phyloP scores from a whole-genome alignment of 805 yeast species.

The Maudiozyma turicensis region DNA sequence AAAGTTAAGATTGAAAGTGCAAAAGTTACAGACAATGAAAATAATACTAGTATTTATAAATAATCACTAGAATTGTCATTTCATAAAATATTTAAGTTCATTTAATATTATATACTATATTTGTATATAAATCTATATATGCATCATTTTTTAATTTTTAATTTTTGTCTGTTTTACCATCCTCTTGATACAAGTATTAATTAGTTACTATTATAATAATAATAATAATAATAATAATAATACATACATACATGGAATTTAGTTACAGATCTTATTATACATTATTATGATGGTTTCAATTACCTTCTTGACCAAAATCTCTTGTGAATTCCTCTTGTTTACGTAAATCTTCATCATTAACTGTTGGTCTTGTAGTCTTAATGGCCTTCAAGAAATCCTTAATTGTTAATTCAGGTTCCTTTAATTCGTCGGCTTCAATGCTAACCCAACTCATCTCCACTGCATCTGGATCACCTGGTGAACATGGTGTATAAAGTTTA shows the following conservation, averaged over 20 bases:
- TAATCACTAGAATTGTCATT: conserved; percentile 1
- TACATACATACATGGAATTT: neutral
- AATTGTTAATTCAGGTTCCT: conserved; percentile 81
- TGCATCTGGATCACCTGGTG: conserved; percentile 91
- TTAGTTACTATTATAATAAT: neutral
- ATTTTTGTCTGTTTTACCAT: neutral
- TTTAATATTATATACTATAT: neutral
- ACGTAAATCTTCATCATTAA: conserved; percentile 70
- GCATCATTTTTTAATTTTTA: neutral
- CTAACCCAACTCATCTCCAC: conserved; percentile 90
- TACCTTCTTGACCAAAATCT: conserved; percentile 97
- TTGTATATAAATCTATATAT: neutral
- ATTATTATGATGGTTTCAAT: neutral
- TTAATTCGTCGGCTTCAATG: conserved; percentile 75
- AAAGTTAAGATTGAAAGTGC: conserved; percentile 57
- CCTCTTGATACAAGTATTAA: too few species aligned
- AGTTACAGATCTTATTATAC: neutral
- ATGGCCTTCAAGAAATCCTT: conserved; percentile 92
- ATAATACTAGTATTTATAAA: conserved; percentile 36
- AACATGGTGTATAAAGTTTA: conserved; percentile 72
- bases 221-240: too few species aligned
- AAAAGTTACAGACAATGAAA: conserved; percentile 69
- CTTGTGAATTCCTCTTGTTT: conserved; percentile 81
- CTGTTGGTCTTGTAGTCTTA: conserved; percentile 89
- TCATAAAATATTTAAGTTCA: neutral